A percentile compares a stretch with the other conserved stretches of the same genome.
Conservation (phyloP, 2,329 filamentous ascomycete species). For the Botrytis porri region DNA sequence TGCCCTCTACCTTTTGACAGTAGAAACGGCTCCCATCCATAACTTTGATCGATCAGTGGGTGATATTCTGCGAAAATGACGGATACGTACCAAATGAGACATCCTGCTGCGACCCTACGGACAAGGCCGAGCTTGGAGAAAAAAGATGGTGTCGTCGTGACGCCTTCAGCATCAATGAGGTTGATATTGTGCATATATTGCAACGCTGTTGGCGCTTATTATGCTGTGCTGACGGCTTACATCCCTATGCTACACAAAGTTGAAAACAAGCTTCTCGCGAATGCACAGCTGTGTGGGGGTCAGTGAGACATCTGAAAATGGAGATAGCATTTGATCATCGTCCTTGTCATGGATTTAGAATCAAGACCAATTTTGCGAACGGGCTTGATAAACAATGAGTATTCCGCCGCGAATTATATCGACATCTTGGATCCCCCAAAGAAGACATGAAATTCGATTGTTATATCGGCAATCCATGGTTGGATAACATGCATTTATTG, state of each 20-base stretch:
- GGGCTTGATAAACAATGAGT: neutral
- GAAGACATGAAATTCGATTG: neutral
- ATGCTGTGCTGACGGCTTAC: conserved; percentile 5
- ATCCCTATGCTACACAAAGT: neutral
- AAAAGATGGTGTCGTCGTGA: neutral
- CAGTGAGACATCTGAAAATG: neutral
- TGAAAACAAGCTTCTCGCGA: conserved; percentile 9
- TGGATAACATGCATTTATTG: neutral
- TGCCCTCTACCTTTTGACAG: neutral
- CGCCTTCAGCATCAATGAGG: neutral
- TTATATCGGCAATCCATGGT: neutral
- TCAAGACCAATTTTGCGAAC: neutral
- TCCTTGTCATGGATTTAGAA: neutral
- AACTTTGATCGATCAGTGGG: neutral
- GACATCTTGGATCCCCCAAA: neutral
- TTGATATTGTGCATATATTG: neutral
- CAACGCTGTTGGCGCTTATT: conserved; percentile 6
- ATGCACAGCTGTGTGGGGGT: neutral
- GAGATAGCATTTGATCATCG: neutral
- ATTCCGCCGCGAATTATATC: neutral
- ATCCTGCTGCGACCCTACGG: neutral
- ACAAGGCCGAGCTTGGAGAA: neutral
- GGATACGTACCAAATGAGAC: neutral
- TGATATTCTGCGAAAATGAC: neutral
- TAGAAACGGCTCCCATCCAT: neutral